phyloP scores from a whole-genome alignment of 345 rosid species.

The Sisymbrium irio region DNA sequence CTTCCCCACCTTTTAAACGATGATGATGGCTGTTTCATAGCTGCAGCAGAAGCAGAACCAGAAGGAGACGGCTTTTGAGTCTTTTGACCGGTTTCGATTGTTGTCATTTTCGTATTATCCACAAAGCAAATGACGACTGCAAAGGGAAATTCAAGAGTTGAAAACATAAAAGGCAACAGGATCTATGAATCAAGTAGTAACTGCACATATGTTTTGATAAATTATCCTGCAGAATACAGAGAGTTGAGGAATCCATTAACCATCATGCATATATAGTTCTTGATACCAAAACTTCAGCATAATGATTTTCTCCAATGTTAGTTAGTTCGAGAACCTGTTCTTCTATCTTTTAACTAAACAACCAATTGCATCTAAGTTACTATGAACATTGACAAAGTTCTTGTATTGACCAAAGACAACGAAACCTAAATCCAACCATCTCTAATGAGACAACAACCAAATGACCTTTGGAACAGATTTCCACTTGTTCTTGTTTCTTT shows the following conservation, averaged over 20 bases:
- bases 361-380: too few species aligned
- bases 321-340: too few species aligned
- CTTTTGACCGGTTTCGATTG: conserved; percentile 26
- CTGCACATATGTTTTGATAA: background rate
- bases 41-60: conserved; percentile 13
- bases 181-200: background rate
- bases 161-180: background rate
- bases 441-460: too few species aligned
- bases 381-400: background rate
- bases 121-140: conserved; percentile 23
- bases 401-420: background rate
- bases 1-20: conserved; percentile 88
- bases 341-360: too few species aligned
- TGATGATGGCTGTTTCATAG: conserved; percentile 28
- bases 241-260: background rate
- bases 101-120: conserved; percentile 32
- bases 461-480: too few species aligned
- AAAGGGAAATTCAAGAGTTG: background rate
- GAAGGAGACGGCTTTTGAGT: conserved; percentile 29
- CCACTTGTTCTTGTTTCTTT: too few species aligned
- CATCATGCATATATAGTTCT: background rate
- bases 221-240: background rate
- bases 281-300: background rate
- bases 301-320: background rate
- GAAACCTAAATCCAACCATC: too few species aligned